A percentile compares a stretch with the other conserved stretches of the same genome.
Conservation (phyloP, 768 basidiomycete species). For the Podaxis rugospora region DNA sequence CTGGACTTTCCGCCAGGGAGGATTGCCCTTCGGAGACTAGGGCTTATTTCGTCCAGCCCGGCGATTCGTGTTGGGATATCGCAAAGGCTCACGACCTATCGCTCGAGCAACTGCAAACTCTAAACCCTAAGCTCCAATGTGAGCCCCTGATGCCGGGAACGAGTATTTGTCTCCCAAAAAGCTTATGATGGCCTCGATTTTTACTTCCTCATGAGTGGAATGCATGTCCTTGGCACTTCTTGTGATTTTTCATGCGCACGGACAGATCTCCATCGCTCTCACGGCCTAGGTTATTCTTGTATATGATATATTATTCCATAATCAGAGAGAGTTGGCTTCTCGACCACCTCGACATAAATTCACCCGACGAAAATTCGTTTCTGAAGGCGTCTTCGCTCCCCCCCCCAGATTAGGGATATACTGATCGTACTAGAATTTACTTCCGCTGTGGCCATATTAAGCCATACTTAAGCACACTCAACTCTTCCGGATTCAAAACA, state of each 20-base stretch:
- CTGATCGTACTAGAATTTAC: too few relatives aligned
- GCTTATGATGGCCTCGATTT: background rate
- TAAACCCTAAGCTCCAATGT: constrained; percentile 53
- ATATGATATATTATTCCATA: background rate
- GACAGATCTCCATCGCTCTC: background rate
- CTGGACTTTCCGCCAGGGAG: constrained; percentile 30
- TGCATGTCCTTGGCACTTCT: background rate
- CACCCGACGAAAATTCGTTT: background rate
- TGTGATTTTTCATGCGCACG: background rate
- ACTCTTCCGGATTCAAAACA: background rate
- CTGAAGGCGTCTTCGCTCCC: background rate
- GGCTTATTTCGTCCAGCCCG: constrained; percentile 47
- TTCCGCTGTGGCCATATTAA: too few relatives aligned
- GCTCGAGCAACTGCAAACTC: constrained; percentile 45
- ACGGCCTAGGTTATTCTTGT: background rate
- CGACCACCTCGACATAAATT: background rate
- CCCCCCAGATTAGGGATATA: too few relatives aligned
- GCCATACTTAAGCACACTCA: too few relatives aligned
- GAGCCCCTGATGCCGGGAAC: constrained; percentile 56
- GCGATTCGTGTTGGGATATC: constrained; percentile 67
- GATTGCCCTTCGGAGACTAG: constrained; percentile 38
- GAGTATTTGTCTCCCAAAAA: constrained; percentile 52
- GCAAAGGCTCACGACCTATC: constrained; percentile 42
- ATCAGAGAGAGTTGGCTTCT: background rate
- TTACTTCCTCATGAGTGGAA: background rate